These are phyloP conservation scores for Lentinula raphanica DNA, from an alignment of 768 basidiomycete species.

Conservation along the genomic window DNA sequence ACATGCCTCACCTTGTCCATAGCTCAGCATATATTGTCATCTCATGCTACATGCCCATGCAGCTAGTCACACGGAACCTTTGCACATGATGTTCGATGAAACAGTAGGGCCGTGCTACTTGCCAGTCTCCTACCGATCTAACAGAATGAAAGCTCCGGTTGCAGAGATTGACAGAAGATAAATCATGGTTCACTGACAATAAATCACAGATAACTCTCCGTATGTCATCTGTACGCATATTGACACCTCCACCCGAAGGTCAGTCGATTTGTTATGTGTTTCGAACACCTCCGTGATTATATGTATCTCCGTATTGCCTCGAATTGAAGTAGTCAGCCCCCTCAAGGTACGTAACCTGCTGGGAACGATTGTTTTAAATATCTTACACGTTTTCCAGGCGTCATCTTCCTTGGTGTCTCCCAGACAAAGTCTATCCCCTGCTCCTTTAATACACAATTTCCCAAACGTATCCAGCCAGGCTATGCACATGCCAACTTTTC, in stretches of 20 bases:
- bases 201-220: conserved; percentile 31
- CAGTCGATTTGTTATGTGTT: conserved; percentile 11
- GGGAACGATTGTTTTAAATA: conserved; percentile 2
- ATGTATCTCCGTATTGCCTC: background rate
- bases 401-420: background rate
- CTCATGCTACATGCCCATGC: conserved; percentile 45
- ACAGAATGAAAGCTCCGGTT: conserved; percentile 29
- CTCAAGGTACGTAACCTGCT: conserved; percentile 4
- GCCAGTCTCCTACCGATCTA: background rate
- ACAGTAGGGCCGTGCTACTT: conserved; percentile 27
- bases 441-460: background rate
- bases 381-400: conserved; percentile 5
- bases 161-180: conserved; percentile 33
- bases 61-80: conserved; percentile 32
- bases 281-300: background rate
- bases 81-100: conserved; percentile 44
- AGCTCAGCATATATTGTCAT: conserved; percentile 57
- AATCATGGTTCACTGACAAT: conserved; percentile 39
- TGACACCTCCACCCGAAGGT: conserved; percentile 17
- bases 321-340: background rate
- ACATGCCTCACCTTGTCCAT: conserved; percentile 10
- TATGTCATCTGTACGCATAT: conserved; percentile 33
- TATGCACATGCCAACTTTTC: background rate
- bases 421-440: background rate
- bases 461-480: background rate